Evolutionary conservation across 495 filamentous ascomycete genomes (phyloP).

Genomic region (Lepraria neglecta): DNA sequence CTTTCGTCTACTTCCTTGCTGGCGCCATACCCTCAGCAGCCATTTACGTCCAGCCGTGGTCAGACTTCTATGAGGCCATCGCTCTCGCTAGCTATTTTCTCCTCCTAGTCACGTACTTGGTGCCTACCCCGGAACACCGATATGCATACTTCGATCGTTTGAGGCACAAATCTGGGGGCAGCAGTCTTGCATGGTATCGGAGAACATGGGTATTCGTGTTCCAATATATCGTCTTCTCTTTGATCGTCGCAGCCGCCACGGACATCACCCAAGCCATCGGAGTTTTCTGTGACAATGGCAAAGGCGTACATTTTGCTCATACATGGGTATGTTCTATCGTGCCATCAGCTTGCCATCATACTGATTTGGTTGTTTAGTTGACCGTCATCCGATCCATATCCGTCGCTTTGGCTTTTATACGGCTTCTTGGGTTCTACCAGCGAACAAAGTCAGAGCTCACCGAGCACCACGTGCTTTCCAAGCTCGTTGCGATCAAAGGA

Average conservation of each 20-base stretch:
- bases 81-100: constrained; percentile 34
- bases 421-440: constrained; percentile 30
- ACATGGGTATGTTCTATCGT: constrained; percentile 30
- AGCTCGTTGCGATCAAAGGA: constrained; percentile 34
- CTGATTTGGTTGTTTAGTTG: neutral
- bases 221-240: constrained; percentile 32
- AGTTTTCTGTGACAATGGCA: constrained; percentile 32
- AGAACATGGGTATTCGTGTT: constrained; percentile 30
- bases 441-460: constrained; percentile 26
- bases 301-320: constrained; percentile 32
- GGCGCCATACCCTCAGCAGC: constrained; percentile 30
- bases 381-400: constrained; percentile 29
- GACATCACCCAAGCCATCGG: constrained; percentile 32
- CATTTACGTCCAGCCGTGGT: constrained; percentile 33
- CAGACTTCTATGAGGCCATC: constrained; percentile 32
- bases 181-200: constrained; percentile 19
- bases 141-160: constrained; percentile 30
- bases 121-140: constrained; percentile 24
- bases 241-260: constrained; percentile 30
- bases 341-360: neutral
- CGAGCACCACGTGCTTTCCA: constrained; percentile 28
- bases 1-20: constrained; percentile 30
- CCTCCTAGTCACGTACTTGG: constrained; percentile 33
- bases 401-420: constrained; percentile 26
- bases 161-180: constrained; percentile 18